A percentile compares a stretch with the other conserved stretches of the same genome.
These are phyloP conservation scores for Tillandsia leiboldiana DNA, from an alignment of 176 grass and related monocot genomes.

Conservation along the genomic window DNA sequence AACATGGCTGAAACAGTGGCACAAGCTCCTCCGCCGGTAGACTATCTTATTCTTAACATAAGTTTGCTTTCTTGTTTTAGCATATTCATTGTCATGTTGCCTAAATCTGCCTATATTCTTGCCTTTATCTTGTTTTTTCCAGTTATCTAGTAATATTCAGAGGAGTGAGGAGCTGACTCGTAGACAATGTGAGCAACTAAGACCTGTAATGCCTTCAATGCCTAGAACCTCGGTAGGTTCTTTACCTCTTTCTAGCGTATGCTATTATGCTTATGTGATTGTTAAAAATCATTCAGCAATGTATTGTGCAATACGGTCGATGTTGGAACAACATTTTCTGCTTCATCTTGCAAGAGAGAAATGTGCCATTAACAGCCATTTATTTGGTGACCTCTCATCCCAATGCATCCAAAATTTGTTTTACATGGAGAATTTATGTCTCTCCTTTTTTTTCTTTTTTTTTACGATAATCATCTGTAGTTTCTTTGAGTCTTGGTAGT, in stretches of 20 bases:
- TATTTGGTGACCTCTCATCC: background rate
- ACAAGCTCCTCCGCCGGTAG: conserved; percentile 57
- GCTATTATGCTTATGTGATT: conserved; percentile 13
- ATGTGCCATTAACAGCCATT: background rate
- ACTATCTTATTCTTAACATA: conserved; percentile 6
- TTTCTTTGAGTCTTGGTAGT: background rate
- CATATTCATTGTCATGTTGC: background rate
- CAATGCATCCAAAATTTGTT: background rate
- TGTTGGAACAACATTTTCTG: background rate
- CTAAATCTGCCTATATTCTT: conserved; percentile 11
- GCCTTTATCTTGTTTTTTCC: conserved; percentile 8
- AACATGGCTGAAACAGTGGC: conserved; percentile 71
- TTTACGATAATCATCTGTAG: background rate
- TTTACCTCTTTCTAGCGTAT: conserved; percentile 7
- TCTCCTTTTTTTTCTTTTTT: background rate
- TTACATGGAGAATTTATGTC: background rate
- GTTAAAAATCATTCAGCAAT: background rate
- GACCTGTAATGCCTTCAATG: conserved; percentile 51
- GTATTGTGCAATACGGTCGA: conserved; percentile 14
- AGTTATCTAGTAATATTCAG: conserved; percentile 56
- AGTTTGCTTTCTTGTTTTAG: conserved; percentile 1
- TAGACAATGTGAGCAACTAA: conserved; percentile 44
- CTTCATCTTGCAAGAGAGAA: background rate
- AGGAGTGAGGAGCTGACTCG: conserved; percentile 58
- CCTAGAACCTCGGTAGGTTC: conserved; percentile 51